phyloP scores from a whole-genome alignment of 2,329 filamentous ascomycete species.

The Xylaria sp. region DNA sequence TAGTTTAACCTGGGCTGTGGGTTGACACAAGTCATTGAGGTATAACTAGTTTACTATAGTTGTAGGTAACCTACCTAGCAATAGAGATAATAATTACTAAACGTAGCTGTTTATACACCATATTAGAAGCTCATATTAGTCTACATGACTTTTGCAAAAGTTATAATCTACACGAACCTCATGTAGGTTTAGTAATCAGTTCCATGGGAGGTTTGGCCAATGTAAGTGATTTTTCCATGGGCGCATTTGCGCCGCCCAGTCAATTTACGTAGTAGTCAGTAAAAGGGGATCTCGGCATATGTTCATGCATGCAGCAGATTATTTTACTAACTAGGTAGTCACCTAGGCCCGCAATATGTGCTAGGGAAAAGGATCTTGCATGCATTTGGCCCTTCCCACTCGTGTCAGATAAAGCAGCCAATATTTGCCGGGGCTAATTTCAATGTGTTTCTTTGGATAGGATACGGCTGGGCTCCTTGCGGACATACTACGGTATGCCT shows the following conservation, averaged over 20 bases:
- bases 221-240: neutral
- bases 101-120: neutral
- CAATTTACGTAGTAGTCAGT: slow-evolving; percentile 4
- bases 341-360: slow-evolving; percentile 29
- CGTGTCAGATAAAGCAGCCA: slow-evolving; percentile 22
- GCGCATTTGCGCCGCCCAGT: neutral
- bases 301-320: slow-evolving; percentile 33
- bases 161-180: neutral
- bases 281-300: slow-evolving; percentile 34
- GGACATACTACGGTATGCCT: neutral
- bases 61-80: neutral
- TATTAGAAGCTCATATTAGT: neutral
- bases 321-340: slow-evolving; percentile 17
- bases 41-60: neutral
- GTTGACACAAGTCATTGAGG: neutral
- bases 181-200: neutral
- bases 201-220: neutral
- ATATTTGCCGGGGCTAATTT: slow-evolving; percentile 37
- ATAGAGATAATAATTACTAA: neutral
- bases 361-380: slow-evolving; percentile 32
- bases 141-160: neutral
- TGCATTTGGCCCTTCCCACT: slow-evolving; percentile 22
- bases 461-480: neutral
- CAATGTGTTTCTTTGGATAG: slow-evolving; percentile 11
- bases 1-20: neutral